phyloP scores from a whole-genome alignment of 2,329 filamentous ascomycete genomes.

The Pseudonectria buxi region DNA sequence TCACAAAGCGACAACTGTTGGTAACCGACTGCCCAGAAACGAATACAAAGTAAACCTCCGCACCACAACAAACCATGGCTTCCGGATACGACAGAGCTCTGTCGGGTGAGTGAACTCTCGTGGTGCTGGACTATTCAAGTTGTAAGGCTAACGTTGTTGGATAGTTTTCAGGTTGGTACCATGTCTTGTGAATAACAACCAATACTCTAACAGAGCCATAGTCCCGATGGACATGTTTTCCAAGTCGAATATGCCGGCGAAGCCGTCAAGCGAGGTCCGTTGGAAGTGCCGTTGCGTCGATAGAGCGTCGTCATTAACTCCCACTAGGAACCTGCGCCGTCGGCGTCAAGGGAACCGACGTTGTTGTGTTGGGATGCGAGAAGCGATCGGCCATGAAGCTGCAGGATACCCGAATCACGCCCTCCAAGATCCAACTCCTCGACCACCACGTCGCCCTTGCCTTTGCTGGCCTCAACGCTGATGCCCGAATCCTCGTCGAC shows the following conservation, averaged over 20 bases:
- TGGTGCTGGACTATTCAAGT: conserved; percentile 19
- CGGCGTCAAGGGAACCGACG: conserved; percentile 88
- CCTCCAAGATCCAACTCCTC: conserved; percentile 94
- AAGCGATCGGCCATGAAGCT: conserved; percentile 99
- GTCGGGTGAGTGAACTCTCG: conserved; percentile 64
- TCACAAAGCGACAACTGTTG: conserved; percentile 1
- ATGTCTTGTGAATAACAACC: conserved; percentile 2
- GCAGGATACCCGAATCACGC: conserved; percentile 97
- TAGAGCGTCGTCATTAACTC: conserved; percentile 10
- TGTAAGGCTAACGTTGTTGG: conserved; percentile 38
- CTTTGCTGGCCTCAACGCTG: conserved; percentile 94
- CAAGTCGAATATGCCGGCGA: conserved; percentile 99
- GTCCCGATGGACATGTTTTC: conserved; percentile 98
- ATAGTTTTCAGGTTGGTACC: conserved; percentile 73
- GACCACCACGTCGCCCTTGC: conserved; percentile 95
- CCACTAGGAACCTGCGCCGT: conserved; percentile 85
- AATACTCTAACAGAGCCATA: conserved; percentile 44
- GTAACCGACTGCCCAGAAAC: conserved; percentile 1
- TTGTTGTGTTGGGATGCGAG: conserved; percentile 95
- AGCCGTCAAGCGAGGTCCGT: conserved; percentile 90
- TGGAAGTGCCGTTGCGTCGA: conserved; percentile 5
- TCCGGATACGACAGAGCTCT: conserved; percentile 99
- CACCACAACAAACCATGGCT: conserved; percentile 50
- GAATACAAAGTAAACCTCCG: conserved; percentile 1
- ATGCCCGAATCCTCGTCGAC: conserved; percentile 96